Evolutionary conservation across 2,329 filamentous ascomycete genomes (phyloP).

Genomic region (Hirsutella minnesotensis): DNA sequence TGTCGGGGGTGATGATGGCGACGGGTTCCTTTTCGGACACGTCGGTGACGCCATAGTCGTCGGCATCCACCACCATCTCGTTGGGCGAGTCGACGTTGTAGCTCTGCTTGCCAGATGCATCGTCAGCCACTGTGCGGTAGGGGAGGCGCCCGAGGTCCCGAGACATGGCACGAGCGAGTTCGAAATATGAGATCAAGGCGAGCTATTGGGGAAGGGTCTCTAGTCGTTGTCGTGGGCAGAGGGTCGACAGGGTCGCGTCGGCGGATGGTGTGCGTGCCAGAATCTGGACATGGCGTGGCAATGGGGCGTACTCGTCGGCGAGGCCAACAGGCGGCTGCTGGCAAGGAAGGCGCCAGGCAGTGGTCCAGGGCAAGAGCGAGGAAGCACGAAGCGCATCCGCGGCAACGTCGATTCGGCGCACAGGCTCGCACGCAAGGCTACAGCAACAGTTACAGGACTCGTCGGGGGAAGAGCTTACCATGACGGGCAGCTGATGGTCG

Average conservation of each 20-base stretch:
- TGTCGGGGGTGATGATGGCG: slow-evolving; percentile 43
- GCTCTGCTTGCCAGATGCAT: slow-evolving; percentile 23
- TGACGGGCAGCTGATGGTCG: slow-evolving; percentile 1
- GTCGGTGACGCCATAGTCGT: slow-evolving; percentile 39
- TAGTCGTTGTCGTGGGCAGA: too few relatives aligned
- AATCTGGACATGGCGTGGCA: too few relatives aligned
- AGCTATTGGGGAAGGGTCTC: neutral
- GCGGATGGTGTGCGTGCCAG: too few relatives aligned
- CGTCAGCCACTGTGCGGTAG: slow-evolving; percentile 15
- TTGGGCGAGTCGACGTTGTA: slow-evolving; percentile 44
- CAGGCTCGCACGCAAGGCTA: too few relatives aligned
- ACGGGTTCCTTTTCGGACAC: slow-evolving; percentile 38
- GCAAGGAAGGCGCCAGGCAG: too few relatives aligned
- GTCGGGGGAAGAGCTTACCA: neutral
- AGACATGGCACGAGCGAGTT: slow-evolving; percentile 7
- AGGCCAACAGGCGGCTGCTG: too few relatives aligned
- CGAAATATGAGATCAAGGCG: neutral
- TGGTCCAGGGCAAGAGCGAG: too few relatives aligned
- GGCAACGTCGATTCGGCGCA: too few relatives aligned
- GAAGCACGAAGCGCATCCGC: too few relatives aligned
- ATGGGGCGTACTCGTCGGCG: too few relatives aligned
- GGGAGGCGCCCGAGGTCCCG: slow-evolving; percentile 10
- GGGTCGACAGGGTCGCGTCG: neutral
- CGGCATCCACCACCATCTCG: slow-evolving; percentile 43
- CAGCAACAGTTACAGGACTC: neutral